These are phyloP conservation scores for Cetraspora pellucida DNA, from an alignment of 192 early-diverging fungal species.

Conservation along the genomic window DNA sequence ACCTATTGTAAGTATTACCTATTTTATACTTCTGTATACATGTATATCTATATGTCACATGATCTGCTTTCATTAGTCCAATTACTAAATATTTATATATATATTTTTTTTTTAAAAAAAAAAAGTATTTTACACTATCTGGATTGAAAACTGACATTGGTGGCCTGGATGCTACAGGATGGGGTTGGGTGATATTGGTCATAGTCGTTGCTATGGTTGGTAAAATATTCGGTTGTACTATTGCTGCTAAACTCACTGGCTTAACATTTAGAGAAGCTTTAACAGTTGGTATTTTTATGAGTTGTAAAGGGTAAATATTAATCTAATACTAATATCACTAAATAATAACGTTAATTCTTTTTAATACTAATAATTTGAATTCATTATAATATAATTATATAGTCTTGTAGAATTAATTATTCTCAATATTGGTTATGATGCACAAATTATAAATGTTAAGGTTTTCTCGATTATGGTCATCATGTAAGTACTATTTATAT, in stretches of 20 bases:
- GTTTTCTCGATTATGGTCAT: constrained; percentile 59
- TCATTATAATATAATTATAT: constrained; percentile 32
- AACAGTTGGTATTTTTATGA: constrained; percentile 90
- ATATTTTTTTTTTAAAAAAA: too few relatives aligned
- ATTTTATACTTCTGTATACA: too few relatives aligned
- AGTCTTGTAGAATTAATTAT: constrained; percentile 94
- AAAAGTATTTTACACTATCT: constrained; percentile 85
- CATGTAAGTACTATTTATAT: constrained; percentile 40
- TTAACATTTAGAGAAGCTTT: constrained; percentile 83
- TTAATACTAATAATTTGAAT: too few relatives aligned
- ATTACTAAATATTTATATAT: constrained; percentile 7
- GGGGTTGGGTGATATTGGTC: constrained; percentile 79
- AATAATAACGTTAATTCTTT: too few relatives aligned
- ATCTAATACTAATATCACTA: too few relatives aligned
- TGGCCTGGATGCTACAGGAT: constrained; percentile 68
- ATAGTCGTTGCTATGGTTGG: constrained; percentile 79
- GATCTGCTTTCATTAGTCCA: not conserved
- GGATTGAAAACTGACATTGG: constrained; percentile 89
- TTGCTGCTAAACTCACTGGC: constrained; percentile 65
- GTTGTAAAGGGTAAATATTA: constrained; percentile 75
- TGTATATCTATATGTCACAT: not conserved
- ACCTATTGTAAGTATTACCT: constrained; percentile 62
- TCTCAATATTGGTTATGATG: constrained; percentile 88
- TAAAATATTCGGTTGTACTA: constrained; percentile 80
- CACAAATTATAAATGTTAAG: constrained; percentile 73